Conservation (phyloP, 75 land plant genomes). For the Chamaecyparis obtusa region DNA sequence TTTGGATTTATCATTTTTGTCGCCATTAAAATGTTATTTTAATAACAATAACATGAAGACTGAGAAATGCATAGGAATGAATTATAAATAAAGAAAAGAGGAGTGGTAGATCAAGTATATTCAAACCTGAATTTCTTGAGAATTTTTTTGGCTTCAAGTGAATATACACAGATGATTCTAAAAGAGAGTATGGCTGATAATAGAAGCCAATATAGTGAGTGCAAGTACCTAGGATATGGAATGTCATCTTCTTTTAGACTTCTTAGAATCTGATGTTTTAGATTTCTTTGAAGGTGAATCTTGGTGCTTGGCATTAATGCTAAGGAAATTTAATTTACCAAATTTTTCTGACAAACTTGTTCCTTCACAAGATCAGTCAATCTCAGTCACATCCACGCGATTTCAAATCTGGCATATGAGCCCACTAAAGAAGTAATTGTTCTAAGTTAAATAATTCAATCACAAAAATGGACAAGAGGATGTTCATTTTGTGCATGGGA, state of each 20-base stretch:
- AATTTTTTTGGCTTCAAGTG: neutral
- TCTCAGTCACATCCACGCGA: conserved; percentile 69
- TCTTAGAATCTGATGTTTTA: conserved; percentile 21
- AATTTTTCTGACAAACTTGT: conserved; percentile 38
- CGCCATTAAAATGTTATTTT: too few species aligned
- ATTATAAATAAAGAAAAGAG: neutral
- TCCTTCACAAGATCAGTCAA: conserved; percentile 74
- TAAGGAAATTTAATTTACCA: conserved; percentile 40
- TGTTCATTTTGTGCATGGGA: conserved; percentile 80
- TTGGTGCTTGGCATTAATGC: conserved; percentile 16
- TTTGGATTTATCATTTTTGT: too few species aligned
- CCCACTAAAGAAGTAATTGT: conserved; percentile 51
- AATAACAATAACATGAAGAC: too few species aligned
- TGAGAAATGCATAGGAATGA: too few species aligned
- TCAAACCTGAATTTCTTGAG: neutral
- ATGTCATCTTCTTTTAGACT: conserved; percentile 27
- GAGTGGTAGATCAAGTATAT: neutral
- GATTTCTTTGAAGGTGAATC: conserved; percentile 22
- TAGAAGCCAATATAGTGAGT: neutral
- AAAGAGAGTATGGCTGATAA: neutral
- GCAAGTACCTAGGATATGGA: conserved; percentile 22
- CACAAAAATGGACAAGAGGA: conserved; percentile 56
- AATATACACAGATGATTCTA: neutral
- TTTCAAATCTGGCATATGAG: conserved; percentile 57
- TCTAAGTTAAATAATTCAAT: conserved; percentile 65